phyloP scores from a whole-genome alignment of 768 basidiomycete species.

The Panus rudis region DNA sequence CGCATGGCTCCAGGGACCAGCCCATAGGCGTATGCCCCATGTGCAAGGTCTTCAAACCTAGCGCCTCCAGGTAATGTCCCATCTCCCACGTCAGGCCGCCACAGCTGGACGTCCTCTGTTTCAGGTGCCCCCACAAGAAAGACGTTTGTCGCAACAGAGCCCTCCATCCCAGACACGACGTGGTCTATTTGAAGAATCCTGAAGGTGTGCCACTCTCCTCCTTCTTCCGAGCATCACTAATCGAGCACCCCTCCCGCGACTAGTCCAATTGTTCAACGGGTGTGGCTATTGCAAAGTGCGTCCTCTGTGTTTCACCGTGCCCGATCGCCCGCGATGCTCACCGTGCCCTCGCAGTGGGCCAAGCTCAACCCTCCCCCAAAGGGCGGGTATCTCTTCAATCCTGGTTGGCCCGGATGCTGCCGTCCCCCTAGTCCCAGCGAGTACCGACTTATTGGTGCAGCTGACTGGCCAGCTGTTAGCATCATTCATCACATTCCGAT shows the following conservation, averaged over 20 bases:
- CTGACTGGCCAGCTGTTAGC: conserved; percentile 79
- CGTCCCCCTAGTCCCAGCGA: conserved; percentile 61
- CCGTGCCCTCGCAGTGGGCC: conserved; percentile 56
- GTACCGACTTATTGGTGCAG: conserved; percentile 54
- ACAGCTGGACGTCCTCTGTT: conserved; percentile 10
- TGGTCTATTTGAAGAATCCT: conserved; percentile 79
- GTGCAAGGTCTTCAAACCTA: conserved; percentile 77
- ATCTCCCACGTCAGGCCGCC: conserved; percentile 8
- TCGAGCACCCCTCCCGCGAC: conserved; percentile 8
- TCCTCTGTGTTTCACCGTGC: conserved; percentile 16
- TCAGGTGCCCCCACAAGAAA: conserved; percentile 70
- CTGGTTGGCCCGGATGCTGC: conserved; percentile 87
- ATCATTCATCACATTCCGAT: conserved; percentile 68
- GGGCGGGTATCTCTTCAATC: too few relatives aligned
- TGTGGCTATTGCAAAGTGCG: conserved; percentile 87
- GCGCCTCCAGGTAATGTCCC: conserved; percentile 41
- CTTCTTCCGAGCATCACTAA: conserved; percentile 6
- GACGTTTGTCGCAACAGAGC: conserved; percentile 72
- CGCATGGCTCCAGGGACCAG: conserved; percentile 61
- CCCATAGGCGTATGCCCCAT: conserved; percentile 66
- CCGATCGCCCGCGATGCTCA: conserved; percentile 12
- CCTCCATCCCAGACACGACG: conserved; percentile 69
- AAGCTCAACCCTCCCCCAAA: conserved; percentile 49
- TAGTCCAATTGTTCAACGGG: conserved; percentile 77
- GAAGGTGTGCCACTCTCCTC: conserved; percentile 63